Conservation (phyloP, 768 basidiomycete species). For the Russula dissimulans region DNA sequence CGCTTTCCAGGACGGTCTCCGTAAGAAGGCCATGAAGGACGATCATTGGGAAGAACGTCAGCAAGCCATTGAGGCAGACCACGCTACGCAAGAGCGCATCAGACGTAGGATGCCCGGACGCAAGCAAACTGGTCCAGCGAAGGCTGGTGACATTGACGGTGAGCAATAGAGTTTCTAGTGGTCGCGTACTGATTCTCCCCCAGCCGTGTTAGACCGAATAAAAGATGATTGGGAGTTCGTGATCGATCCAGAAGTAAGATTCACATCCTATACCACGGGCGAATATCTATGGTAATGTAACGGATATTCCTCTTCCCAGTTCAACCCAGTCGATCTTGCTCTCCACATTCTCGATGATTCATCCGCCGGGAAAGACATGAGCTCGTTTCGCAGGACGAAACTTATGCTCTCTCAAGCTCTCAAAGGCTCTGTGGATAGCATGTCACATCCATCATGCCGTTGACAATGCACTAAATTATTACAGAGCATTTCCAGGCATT, state of each 20-base stretch:
- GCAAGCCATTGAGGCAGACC: constrained; percentile 55
- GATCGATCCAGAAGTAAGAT: constrained; percentile 65
- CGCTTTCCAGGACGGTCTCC: constrained; percentile 59
- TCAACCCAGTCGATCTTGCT: constrained; percentile 91
- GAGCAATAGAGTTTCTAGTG: constrained; percentile 2
- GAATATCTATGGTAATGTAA: background rate
- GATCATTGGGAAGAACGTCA: constrained; percentile 50
- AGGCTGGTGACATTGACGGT: constrained; percentile 82
- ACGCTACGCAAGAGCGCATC: constrained; percentile 57
- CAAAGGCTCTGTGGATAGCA: constrained; percentile 83
- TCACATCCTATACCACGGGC: background rate
- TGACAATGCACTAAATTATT: constrained; percentile 15
- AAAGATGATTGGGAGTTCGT: constrained; percentile 88
- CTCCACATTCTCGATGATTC: constrained; percentile 78
- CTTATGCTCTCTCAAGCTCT: constrained; percentile 68
- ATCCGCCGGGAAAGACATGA: constrained; percentile 61
- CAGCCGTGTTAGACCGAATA: constrained; percentile 80
- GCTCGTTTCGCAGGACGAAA: constrained; percentile 71
- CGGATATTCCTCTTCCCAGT: constrained; percentile 37
- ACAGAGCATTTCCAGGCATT: constrained; percentile 92
- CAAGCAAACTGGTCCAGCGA: constrained; percentile 42
- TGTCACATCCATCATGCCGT: constrained; percentile 24
- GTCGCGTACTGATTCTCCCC: background rate
- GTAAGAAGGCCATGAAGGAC: constrained; percentile 48
- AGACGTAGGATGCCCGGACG: constrained; percentile 57